A percentile compares a stretch with the other conserved stretches of the same genome.
phyloP scores from a whole-genome alignment of 805 yeast species.

The Nematodospora valgi region DNA sequence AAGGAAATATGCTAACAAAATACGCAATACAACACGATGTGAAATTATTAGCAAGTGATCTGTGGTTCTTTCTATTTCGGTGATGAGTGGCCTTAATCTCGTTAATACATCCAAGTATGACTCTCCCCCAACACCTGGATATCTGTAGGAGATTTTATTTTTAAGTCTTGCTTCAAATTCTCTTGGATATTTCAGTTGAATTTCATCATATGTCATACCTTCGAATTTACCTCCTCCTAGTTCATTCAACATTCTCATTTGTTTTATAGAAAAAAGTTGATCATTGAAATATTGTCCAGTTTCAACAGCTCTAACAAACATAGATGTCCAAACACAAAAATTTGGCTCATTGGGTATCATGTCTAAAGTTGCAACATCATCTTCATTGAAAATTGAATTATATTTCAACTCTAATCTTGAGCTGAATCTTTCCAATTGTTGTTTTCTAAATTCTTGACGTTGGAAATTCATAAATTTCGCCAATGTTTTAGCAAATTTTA shows the following conservation, averaged over 20 bases:
- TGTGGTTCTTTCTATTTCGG: conserved; percentile 87
- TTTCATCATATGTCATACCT: conserved; percentile 89
- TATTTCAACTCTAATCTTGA: conserved; percentile 43
- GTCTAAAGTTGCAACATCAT: conserved; percentile 15
- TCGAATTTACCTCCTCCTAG: conserved; percentile 91
- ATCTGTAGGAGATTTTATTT: conserved; percentile 81
- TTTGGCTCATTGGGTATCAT: conserved; percentile 55
- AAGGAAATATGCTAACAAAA: conserved; percentile 82
- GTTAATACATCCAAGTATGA: conserved; percentile 91
- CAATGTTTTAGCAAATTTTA: conserved; percentile 67
- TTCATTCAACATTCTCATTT: conserved; percentile 91
- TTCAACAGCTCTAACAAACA: conserved; percentile 74
- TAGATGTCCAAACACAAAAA: conserved; percentile 90
- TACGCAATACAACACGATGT: conserved; percentile 88
- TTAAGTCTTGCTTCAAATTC: conserved; percentile 75
- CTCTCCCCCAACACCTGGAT: conserved; percentile 98
- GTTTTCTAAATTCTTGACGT: conserved; percentile 61
- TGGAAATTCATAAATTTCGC: conserved; percentile 71
- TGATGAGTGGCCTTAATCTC: conserved; percentile 82
- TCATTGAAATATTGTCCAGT: conserved; percentile 78
- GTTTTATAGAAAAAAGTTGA: conserved; percentile 69
- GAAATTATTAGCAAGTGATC: conserved; percentile 81
- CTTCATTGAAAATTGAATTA: conserved; percentile 25
- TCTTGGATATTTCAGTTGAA: conserved; percentile 64
- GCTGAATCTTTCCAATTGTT: conserved; percentile 55